These are phyloP conservation scores for Nicotiana undulata DNA, from an alignment of 257 asterid species.

Conservation along the genomic window DNA sequence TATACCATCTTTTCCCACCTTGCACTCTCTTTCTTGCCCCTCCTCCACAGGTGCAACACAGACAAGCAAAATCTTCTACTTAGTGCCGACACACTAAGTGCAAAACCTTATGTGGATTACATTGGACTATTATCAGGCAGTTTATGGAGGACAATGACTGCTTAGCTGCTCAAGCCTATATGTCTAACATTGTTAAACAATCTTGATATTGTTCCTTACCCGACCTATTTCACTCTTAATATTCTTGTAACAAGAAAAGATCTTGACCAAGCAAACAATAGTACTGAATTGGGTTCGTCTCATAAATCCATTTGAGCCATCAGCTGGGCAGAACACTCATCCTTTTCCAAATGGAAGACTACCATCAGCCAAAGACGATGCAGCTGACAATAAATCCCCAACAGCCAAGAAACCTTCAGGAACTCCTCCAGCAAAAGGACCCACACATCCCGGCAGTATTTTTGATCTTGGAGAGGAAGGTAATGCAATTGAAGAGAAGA, in stretches of 20 bases:
- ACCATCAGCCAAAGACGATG: neutral
- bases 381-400: neutral
- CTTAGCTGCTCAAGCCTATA: neutral
- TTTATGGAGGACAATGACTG: neutral
- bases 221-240: neutral
- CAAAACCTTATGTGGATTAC: neutral
- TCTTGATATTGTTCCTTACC: neutral
- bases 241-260: neutral
- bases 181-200: neutral
- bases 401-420: neutral
- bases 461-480: conserved; percentile 1
- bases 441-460: neutral
- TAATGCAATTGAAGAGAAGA: neutral
- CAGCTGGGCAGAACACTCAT: neutral
- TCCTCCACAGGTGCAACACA: neutral
- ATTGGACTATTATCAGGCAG: neutral
- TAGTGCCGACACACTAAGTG: neutral
- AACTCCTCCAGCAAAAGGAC: neutral
- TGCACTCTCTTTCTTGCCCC: neutral
- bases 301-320: neutral
- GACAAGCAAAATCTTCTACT: neutral
- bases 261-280: neutral
- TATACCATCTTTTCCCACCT: neutral
- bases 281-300: neutral
- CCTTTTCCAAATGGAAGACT: neutral